Evolutionary conservation across 305 asterid species (phyloP), one percentile per base, ranked within the genome.

Genomic region (Andrographis paniculata): DNA sequence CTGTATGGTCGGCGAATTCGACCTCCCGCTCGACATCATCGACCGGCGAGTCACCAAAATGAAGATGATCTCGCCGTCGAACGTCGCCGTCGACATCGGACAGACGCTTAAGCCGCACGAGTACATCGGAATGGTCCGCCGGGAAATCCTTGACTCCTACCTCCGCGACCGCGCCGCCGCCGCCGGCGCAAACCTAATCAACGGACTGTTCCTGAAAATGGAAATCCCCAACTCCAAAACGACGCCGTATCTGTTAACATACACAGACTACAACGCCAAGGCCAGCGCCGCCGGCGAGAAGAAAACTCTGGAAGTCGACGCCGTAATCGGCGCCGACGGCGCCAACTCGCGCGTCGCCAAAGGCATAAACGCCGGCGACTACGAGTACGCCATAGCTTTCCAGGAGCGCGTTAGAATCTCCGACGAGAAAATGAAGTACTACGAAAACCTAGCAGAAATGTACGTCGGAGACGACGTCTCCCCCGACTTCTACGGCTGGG

Each of bases 11-110:
- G 95, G 91, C 1, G 97, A 88, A 50, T 88, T 88, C 63, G 87
- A 85, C 63, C 82, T 88, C 2, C 97, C 95, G 20, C 37, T 85
- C 9, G 95, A 88, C 48, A 85, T 88, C 49, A 85, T 85, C 10
- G 97, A 88, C 74, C 79, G 95, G 5, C 51, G 74, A 2, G 95
- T 88, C 10, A 88, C 97, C 5, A 85, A 76, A 41, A 88, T 88
- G 97, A 88, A 85, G 62, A 85, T 88, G 97, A 85, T 88, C 21
- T 88, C 97, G 0, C 97, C 97, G 2, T 88, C 94, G 2, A 88
- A 88, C 30, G 94, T 88, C 2, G 85, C 95, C 9, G 97, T 88
- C 1, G 93, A 88, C 62, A 77, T 88, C 24, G 95, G 97, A 6
- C 76, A 65, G 5, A 88, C 97, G 0, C 70, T 88, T 10, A 80